Percentiles rank a stretch among this genome's conserved stretches.
Conservation (phyloP, 352 stramenopile species). For the Phytopythium sindhum region DNA sequence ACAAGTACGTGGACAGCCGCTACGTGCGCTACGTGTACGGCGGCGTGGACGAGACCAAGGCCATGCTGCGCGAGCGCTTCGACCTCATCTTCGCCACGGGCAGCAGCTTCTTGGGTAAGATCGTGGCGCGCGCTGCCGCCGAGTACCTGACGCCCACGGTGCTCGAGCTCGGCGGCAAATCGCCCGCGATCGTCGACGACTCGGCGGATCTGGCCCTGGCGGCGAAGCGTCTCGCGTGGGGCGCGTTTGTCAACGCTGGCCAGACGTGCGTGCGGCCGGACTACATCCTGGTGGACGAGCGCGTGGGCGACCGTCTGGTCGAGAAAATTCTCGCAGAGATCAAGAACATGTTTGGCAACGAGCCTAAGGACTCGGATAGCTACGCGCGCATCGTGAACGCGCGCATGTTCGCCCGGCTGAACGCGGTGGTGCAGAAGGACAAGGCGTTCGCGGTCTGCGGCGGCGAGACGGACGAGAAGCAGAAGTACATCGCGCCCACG, state of each 20-base stretch:
- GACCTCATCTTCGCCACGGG: constrained; percentile 88
- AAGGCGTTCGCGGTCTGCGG: constrained; percentile 55
- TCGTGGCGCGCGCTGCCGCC: constrained; percentile 89
- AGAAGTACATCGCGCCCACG: constrained; percentile 84
- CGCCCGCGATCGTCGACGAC: constrained; percentile 81
- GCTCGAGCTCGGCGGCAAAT: constrained; percentile 96
- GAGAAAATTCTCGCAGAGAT: constrained; percentile 30
- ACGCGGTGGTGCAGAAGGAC: constrained; percentile 30
- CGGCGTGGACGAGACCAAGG: constrained; percentile 75
- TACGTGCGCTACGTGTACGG: constrained; percentile 85
- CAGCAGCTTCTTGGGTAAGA: constrained; percentile 76
- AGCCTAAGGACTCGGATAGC: constrained; percentile 31
- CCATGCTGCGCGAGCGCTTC: constrained; percentile 69
- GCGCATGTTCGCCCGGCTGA: constrained; percentile 51
- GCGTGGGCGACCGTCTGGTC: constrained; percentile 66
- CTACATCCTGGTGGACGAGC: constrained; percentile 89
- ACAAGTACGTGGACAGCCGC: constrained; percentile 73
- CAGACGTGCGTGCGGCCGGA: constrained; percentile 95
- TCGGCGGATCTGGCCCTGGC: constrained; percentile 49
- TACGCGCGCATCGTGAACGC: constrained; percentile 77
- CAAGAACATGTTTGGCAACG: constrained; percentile 40
- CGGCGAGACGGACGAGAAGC: constrained; percentile 55
- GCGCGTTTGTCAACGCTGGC: constrained; percentile 87
- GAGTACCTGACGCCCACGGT: constrained; percentile 93
- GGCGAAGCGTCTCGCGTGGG: constrained; percentile 83